These are phyloP conservation scores for Capillidium rhysosporum DNA, from an alignment of 371 early-diverging fungal species.

Conservation along the genomic window DNA sequence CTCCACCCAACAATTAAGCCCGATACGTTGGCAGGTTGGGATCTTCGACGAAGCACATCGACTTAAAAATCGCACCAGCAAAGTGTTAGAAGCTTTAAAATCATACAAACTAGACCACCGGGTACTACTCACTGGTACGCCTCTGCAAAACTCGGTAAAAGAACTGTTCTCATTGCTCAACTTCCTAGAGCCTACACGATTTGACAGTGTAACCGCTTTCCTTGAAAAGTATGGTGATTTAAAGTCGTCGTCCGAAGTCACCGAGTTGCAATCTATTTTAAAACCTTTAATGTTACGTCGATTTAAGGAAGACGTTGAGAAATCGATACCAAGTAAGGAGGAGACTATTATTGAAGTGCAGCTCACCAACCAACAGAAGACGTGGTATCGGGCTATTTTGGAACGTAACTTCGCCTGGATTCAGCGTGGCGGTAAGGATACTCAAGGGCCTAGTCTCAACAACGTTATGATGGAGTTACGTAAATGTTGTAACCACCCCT, in stretches of 20 bases:
- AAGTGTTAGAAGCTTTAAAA: conserved; percentile 37
- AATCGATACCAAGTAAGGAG: neutral
- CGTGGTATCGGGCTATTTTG: conserved; percentile 92
- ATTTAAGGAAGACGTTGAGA: neutral
- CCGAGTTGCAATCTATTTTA: conserved; percentile 14
- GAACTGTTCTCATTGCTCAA: conserved; percentile 99
- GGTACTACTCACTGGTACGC: conserved; percentile 97
- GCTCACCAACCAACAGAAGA: conserved; percentile 74
- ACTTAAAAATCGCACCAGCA: conserved; percentile 96
- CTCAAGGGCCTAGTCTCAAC: conserved; percentile 52
- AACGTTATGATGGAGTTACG: conserved; percentile 99
- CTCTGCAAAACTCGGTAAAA: conserved; percentile 95
- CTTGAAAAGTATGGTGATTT: conserved; percentile 57
- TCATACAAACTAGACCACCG: conserved; percentile 57
- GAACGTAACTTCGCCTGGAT: conserved; percentile 75
- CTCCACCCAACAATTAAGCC: conserved; percentile 67
- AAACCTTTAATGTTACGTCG: conserved; percentile 1
- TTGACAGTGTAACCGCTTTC: conserved; percentile 80
- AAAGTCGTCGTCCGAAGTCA: conserved; percentile 51
- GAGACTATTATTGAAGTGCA: neutral
- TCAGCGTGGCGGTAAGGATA: conserved; percentile 21
- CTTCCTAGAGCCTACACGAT: conserved; percentile 92
- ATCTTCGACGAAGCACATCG: conserved; percentile 99
- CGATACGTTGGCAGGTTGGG: conserved; percentile 82
- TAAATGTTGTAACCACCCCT: conserved; percentile 99